phyloP scores from a whole-genome alignment of 495 filamentous ascomycete genomes.

The Penicillium coprophilum region DNA sequence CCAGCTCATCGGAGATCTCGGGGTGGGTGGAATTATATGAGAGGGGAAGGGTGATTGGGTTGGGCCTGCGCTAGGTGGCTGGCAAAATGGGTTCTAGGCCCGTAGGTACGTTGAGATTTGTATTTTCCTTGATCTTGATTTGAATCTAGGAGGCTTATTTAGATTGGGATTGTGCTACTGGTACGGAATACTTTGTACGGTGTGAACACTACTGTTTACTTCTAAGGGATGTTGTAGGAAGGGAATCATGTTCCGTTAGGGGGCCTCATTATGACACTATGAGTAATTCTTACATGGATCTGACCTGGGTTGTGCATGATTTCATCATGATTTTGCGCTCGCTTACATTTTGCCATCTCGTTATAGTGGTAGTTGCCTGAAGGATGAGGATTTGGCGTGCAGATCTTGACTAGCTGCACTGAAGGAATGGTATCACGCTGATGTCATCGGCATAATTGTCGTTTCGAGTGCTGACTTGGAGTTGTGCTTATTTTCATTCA shows the following conservation, averaged over 20 bases:
- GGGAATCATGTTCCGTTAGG: constrained; percentile 4
- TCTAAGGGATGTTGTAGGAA: neutral
- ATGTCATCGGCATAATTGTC: constrained; percentile 5
- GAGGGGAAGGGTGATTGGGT: neutral
- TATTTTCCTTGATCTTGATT: neutral
- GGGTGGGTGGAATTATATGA: neutral
- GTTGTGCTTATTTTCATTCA: neutral
- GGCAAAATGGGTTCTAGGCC: constrained; percentile 1
- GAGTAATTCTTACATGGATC: constrained; percentile 1
- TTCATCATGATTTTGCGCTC: constrained; percentile 18
- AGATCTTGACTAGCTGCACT: neutral
- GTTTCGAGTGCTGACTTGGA: neutral
- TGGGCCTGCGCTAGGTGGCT: neutral
- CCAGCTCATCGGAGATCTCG: constrained; percentile 9
- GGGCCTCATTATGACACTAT: constrained; percentile 24
- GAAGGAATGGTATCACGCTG: neutral
- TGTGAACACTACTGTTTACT: neutral
- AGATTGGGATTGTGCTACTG: neutral
- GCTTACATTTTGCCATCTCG: neutral
- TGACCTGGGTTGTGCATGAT: constrained; percentile 8
- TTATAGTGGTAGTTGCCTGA: neutral
- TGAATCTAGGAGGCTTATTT: neutral
- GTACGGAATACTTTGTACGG: neutral
- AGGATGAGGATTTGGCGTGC: neutral
- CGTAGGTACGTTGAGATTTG: neutral